phyloP scores from a whole-genome alignment of 1,284 basidiomycete genomes.

The Pterulicium gracile region DNA sequence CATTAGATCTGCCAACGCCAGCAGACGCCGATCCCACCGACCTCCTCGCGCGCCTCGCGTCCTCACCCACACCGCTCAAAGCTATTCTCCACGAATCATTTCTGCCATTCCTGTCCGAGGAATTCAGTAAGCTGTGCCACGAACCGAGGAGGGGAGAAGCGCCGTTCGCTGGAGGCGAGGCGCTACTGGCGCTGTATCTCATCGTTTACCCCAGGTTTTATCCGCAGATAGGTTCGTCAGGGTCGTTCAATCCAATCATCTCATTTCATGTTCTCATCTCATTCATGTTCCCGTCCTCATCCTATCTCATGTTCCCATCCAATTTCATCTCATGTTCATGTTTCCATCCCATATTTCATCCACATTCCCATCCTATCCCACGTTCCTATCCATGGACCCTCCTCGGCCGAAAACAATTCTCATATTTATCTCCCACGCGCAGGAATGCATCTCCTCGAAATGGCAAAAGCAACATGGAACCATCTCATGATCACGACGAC shows the following conservation, averaged over 20 bases:
- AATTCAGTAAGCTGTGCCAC: constrained; percentile 56
- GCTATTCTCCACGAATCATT: constrained; percentile 43
- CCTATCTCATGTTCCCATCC: too few species aligned
- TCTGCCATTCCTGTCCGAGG: constrained; percentile 45
- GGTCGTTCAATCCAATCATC: too few species aligned
- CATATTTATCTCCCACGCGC: too few species aligned
- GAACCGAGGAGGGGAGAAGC: constrained; percentile 36
- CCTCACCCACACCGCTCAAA: background rate
- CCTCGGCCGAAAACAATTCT: too few species aligned
- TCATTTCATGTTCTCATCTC: too few species aligned
- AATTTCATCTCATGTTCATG: too few species aligned
- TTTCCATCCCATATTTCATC: too few species aligned
- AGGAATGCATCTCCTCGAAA: constrained; percentile 67
- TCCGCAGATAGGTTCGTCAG: constrained; percentile 59
- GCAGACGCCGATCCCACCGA: constrained; percentile 26
- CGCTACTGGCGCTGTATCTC: constrained; percentile 51
- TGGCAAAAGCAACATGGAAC: constrained; percentile 70
- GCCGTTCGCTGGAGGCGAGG: constrained; percentile 44
- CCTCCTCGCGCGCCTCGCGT: constrained; percentile 23
- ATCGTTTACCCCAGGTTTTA: constrained; percentile 62
- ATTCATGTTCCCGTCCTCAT: too few species aligned
- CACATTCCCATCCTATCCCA: too few species aligned
- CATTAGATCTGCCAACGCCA: constrained; percentile 16
- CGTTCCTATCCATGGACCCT: too few species aligned
- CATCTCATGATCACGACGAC: constrained; percentile 22